A percentile compares a stretch with the other conserved stretches of the same genome.
These are phyloP conservation scores for Neocallimastix lanati DNA, from an alignment of 192 early-diverging fungal species.

Conservation along the genomic window DNA sequence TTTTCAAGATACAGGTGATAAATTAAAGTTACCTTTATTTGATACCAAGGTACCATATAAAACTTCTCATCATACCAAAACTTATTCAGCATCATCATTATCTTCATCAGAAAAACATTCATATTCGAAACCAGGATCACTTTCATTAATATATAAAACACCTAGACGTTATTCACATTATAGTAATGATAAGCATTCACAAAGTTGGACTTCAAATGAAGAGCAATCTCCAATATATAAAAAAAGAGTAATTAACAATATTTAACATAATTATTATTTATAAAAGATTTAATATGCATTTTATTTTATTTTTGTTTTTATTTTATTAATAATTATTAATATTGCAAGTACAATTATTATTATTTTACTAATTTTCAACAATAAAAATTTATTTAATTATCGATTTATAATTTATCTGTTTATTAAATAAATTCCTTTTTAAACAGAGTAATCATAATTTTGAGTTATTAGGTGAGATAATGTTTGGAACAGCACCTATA, in stretches of 20 bases:
- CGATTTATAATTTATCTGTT: not conserved
- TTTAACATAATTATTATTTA: no score
- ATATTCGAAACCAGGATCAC: not conserved
- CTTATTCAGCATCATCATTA: not conserved
- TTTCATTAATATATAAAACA: not conserved
- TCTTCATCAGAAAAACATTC: not conserved
- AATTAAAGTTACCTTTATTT: conserved; percentile 7
- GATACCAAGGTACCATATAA: conserved; percentile 1
- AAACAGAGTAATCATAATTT: conserved; percentile 1
- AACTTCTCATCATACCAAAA: not conserved
- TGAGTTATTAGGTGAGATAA: conserved; percentile 11
- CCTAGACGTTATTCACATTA: not conserved
- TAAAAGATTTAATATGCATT: no score
- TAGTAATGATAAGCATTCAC: not conserved
- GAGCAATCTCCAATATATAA: not conserved
- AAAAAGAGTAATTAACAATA: not conserved
- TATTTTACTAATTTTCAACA: no score
- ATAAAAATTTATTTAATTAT: no score
- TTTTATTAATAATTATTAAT: no score
- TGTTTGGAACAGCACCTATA: conserved; percentile 9
- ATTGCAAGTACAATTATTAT: no score
- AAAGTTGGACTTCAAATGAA: not conserved
- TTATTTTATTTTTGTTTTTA: no score
- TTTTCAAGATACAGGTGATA: conserved; percentile 12
- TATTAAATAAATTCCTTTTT: no score